Evolutionary conservation across 2,329 filamentous ascomycete species (phyloP).

Genomic region (Ceratocystis cacaofunesta): DNA sequence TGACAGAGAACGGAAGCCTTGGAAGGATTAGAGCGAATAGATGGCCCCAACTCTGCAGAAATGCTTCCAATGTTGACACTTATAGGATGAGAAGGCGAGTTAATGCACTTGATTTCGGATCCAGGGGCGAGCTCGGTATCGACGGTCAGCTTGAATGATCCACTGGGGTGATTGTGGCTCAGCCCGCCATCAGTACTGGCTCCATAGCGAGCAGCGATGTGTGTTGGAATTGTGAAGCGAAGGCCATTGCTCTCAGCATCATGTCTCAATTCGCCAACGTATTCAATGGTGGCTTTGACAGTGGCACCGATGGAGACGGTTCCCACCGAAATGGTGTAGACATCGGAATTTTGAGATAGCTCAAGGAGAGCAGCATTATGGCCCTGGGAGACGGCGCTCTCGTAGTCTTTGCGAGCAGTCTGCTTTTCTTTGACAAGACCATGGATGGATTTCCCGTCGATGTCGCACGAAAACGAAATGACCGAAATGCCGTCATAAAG

Average conservation of each 20-base stretch:
- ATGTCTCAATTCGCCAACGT: constrained; percentile 57
- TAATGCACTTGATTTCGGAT: constrained; percentile 44
- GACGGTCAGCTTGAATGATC: constrained; percentile 22
- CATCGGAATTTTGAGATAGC: constrained; percentile 45
- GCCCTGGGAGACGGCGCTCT: constrained; percentile 41
- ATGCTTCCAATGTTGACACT: constrained; percentile 47
- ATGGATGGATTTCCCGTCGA: constrained; percentile 43
- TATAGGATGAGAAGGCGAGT: constrained; percentile 54
- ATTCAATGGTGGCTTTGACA: constrained; percentile 47
- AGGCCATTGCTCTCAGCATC: constrained; percentile 53
- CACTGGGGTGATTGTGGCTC: constrained; percentile 4
- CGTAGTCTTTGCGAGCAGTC: constrained; percentile 44
- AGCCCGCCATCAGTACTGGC: background rate
- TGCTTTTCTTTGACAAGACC: constrained; percentile 53
- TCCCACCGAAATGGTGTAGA: constrained; percentile 53
- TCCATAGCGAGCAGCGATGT: constrained; percentile 53
- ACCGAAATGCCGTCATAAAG: constrained; percentile 59
- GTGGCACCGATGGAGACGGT: constrained; percentile 46
- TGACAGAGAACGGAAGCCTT: constrained; percentile 33
- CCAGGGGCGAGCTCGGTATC: constrained; percentile 35
- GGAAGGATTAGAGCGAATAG: constrained; percentile 16
- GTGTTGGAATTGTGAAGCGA: constrained; percentile 53
- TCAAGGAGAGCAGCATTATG: constrained; percentile 52
- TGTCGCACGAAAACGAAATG: constrained; percentile 48
- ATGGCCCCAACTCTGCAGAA: constrained; percentile 23